phyloP scores from a whole-genome alignment of 768 basidiomycete species.

The Pulveroboletus sp. region DNA sequence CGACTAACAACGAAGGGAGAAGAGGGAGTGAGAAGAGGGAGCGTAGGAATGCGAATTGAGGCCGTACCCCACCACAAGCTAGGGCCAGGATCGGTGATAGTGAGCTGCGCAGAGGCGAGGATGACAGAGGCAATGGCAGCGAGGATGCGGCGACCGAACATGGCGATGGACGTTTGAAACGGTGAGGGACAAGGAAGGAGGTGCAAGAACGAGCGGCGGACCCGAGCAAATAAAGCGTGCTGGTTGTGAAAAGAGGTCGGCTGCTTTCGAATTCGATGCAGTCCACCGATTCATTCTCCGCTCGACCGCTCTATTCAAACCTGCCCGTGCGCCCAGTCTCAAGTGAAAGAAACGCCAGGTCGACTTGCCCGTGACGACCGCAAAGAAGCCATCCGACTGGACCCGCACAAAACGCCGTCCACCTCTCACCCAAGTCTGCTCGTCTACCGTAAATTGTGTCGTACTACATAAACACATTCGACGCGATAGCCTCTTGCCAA shows the following conservation, averaged over 20 bases:
- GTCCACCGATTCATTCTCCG: constrained; percentile 26
- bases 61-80: constrained; percentile 60
- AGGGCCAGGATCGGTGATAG: constrained; percentile 42
- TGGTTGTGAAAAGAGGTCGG: constrained; percentile 3
- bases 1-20: constrained; percentile 37
- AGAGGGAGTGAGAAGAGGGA: not conserved
- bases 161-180: constrained; percentile 9
- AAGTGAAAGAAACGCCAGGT: too few species aligned
- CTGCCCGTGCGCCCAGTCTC: too few species aligned
- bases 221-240: not conserved
- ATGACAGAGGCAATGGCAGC: constrained; percentile 37
- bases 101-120: constrained; percentile 35
- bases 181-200: constrained; percentile 9
- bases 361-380: too few species aligned
- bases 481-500: constrained; percentile 10
- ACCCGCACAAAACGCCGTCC: too few species aligned
- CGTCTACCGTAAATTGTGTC: not conserved
- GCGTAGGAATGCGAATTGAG: not conserved
- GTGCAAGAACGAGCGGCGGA: constrained; percentile 25
- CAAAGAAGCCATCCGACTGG: too few species aligned
- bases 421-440: not conserved
- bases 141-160: constrained; percentile 33
- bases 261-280: not conserved
- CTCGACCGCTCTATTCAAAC: not conserved
- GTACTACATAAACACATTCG: constrained; percentile 5